phyloP scores from a whole-genome alignment of 306 rosid genomes.

The Astragalus membranaceus region DNA sequence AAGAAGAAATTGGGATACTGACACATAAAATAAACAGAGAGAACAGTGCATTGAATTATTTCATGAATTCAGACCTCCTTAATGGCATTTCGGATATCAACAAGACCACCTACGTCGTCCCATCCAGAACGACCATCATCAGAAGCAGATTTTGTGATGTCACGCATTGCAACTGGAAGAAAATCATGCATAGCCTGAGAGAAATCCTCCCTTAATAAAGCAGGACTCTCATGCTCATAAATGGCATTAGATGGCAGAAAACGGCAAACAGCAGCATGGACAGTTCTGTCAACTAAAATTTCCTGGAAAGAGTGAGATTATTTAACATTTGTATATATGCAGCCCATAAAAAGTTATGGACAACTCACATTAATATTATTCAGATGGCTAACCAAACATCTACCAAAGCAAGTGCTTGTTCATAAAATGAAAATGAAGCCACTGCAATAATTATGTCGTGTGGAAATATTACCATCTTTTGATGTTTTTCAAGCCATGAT shows the following conservation, averaged over 20 bases:
- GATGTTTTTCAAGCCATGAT: not conserved
- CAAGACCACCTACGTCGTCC: slow-evolving; percentile 97
- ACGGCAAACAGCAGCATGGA: slow-evolving; percentile 78
- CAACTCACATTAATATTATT: not conserved
- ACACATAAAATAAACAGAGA: slow-evolving; percentile 2
- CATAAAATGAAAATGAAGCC: not conserved
- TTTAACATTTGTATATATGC: slow-evolving; percentile 9
- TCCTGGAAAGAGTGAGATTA: slow-evolving; percentile 49
- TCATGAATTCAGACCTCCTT: slow-evolving; percentile 53
- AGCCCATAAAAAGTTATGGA: not conserved
- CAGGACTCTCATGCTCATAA: slow-evolving; percentile 46
- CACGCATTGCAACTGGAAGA: slow-evolving; percentile 95
- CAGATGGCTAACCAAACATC: slow-evolving; percentile 12
- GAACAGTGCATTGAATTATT: not conserved
- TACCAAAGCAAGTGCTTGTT: not conserved
- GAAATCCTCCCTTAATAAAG: slow-evolving; percentile 66
- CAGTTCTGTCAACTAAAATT: slow-evolving; percentile 89
- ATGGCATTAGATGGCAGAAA: slow-evolving; percentile 44
- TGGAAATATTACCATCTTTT: slow-evolving; percentile 9
- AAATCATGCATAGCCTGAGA: slow-evolving; percentile 84
- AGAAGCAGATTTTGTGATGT: slow-evolving; percentile 64
- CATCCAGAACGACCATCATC: slow-evolving; percentile 89
- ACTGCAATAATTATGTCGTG: not conserved
- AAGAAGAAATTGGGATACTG: not conserved
- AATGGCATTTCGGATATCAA: slow-evolving; percentile 71